Conservation (phyloP, 1,284 basidiomycete genomes). For the Trametes sp. region DNA sequence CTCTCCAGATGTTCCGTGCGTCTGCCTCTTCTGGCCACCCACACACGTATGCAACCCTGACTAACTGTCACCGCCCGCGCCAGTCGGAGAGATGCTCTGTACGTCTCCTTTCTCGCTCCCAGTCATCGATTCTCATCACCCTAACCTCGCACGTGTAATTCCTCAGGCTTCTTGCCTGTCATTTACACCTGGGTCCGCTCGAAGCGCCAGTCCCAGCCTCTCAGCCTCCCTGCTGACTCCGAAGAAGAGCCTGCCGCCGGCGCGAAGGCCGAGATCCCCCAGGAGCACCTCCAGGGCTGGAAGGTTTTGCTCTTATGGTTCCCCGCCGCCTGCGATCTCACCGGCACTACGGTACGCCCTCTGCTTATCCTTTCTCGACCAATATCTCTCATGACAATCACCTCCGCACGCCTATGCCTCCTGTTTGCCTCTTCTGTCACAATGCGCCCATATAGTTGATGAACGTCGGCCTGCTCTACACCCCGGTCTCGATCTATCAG, state of each 20-base stretch:
- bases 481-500: conserved; percentile 97
- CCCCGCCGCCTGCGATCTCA: conserved; percentile 89
- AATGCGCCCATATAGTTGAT: conserved; percentile 67
- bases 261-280: conserved; percentile 35
- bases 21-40: conserved; percentile 37
- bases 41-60: conserved; percentile 37
- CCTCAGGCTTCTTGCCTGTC: conserved; percentile 82
- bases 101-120: conserved; percentile 47
- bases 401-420: conserved; percentile 17
- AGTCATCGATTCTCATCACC: conserved; percentile 25
- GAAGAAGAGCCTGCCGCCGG: conserved; percentile 48
- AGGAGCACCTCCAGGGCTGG: conserved; percentile 67
- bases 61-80: conserved; percentile 44
- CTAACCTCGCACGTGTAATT: conserved; percentile 40
- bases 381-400: conserved; percentile 23
- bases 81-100: conserved; percentile 94
- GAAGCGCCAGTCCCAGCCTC: conserved; percentile 53
- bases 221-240: conserved; percentile 64
- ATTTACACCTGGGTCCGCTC: conserved; percentile 70
- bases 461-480: conserved; percentile 95
- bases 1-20: conserved; percentile 91
- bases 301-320: conserved; percentile 83
- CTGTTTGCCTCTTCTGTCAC: conserved; percentile 32
- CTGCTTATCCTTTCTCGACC: conserved; percentile 15
- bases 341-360: conserved; percentile 79